These are phyloP conservation scores for Starmerella riodocensis DNA, from an alignment of 805 yeast species.

Conservation along the genomic window DNA sequence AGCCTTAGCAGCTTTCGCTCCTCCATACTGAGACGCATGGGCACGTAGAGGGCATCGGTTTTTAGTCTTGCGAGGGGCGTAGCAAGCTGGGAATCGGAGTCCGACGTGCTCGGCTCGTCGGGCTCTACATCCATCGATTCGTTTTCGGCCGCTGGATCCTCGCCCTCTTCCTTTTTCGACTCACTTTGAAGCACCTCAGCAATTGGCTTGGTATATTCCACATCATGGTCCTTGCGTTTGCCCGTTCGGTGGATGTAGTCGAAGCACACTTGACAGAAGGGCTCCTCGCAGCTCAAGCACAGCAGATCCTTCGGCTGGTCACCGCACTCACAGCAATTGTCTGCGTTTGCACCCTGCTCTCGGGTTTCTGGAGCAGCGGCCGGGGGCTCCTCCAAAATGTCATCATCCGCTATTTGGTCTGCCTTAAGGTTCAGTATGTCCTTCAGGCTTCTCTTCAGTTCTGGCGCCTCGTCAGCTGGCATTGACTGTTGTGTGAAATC, in stretches of 20 bases:
- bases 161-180: not conserved
- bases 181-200: constrained; percentile 2
- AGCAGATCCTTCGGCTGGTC: constrained; percentile 57
- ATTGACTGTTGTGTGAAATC: too few species aligned
- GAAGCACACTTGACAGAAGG: constrained; percentile 58
- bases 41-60: constrained; percentile 42
- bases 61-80: constrained; percentile 10
- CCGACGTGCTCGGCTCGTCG: not conserved
- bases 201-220: constrained; percentile 17
- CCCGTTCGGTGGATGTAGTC: constrained; percentile 60
- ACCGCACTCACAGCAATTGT: constrained; percentile 54
- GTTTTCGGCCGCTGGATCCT: constrained; percentile 7
- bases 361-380: not conserved
- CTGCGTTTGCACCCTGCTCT: constrained; percentile 1
- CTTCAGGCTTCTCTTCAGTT: constrained; percentile 21
- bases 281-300: constrained; percentile 52
- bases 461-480: not conserved
- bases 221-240: constrained; percentile 21
- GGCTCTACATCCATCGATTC: constrained; percentile 11
- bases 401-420: constrained; percentile 23
- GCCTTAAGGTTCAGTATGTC: constrained; percentile 25
- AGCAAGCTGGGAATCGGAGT: not conserved
- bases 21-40: constrained; percentile 51
- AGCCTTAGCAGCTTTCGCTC: constrained; percentile 57
- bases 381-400: constrained; percentile 6